Conservation (phyloP, 768 basidiomycete genomes). For the Rhizopogon rudus region DNA sequence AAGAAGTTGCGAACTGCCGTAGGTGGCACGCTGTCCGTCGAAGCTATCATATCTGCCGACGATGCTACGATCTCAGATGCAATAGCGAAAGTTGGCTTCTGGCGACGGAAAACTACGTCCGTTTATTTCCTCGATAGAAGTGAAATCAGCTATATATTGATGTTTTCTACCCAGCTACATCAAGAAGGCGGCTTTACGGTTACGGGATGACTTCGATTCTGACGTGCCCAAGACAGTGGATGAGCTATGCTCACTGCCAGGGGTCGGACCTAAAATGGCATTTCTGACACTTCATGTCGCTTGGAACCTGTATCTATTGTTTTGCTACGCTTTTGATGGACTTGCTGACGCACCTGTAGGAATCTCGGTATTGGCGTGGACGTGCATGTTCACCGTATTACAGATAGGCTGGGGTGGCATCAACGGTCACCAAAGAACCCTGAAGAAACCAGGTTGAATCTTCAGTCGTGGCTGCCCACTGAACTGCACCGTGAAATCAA, state of each 20-base stretch:
- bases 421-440: conserved; percentile 76
- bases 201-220: conserved; percentile 68
- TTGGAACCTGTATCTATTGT: conserved; percentile 60
- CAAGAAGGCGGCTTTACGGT: conserved; percentile 62
- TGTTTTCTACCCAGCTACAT: conserved; percentile 49
- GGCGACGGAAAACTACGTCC: conserved; percentile 81
- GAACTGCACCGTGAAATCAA: conserved; percentile 75
- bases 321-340: neutral
- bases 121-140: conserved; percentile 18
- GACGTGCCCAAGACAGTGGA: conserved; percentile 90
- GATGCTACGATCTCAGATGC: conserved; percentile 61
- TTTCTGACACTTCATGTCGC: conserved; percentile 80
- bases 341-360: conserved; percentile 30
- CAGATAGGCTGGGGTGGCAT: conserved; percentile 93
- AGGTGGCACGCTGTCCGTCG: conserved; percentile 75
- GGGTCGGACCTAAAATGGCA: conserved; percentile 97
- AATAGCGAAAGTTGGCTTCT: conserved; percentile 90
- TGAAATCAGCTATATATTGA: neutral
- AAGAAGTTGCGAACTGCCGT: conserved; percentile 65
- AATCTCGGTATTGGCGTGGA: conserved; percentile 94
- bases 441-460: conserved; percentile 79
- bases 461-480: conserved; percentile 80
- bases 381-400: conserved; percentile 93
- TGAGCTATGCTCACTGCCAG: conserved; percentile 80
- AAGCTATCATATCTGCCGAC: conserved; percentile 62